phyloP scores from a whole-genome alignment of 2,329 filamentous ascomycete species.

The Chrysoporthe cubensis region DNA sequence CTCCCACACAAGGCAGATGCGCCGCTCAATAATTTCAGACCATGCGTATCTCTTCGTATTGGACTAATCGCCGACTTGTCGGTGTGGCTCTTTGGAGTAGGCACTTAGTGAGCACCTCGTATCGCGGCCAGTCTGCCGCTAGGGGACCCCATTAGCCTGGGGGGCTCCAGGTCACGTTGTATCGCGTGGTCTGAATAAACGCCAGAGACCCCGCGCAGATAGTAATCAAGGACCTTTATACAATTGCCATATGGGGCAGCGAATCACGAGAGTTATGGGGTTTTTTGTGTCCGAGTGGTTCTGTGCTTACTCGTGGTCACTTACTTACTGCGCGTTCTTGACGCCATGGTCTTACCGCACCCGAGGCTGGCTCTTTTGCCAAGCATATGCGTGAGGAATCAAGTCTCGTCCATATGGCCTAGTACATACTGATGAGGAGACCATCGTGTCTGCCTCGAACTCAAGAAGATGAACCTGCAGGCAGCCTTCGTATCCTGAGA shows the following conservation, averaged over 20 bases:
- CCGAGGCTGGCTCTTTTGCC: neutral
- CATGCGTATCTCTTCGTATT: neutral
- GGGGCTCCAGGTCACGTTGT: neutral
- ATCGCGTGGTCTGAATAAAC: neutral
- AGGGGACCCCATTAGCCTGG: neutral
- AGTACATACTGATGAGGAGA: neutral
- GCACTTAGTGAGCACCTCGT: constrained; percentile 6
- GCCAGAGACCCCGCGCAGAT: neutral
- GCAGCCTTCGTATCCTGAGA: neutral
- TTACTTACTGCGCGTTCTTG: neutral
- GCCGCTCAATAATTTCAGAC: neutral
- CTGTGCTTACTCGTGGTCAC: neutral
- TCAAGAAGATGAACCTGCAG: neutral
- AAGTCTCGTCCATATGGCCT: neutral
- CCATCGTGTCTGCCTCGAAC: too few species aligned
- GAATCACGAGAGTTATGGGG: neutral
- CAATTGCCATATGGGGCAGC: neutral
- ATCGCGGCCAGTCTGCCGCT: neutral
- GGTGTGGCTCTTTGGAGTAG: neutral
- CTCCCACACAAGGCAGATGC: neutral
- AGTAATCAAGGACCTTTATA: neutral
- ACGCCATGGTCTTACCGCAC: neutral
- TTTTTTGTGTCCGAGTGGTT: neutral
- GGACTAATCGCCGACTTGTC: neutral
- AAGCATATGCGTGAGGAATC: neutral